Evolutionary conservation across 2,329 filamentous ascomycete species (phyloP), one percentile per base, ranked within the genome.

Genomic region (Fusarium neocosmosporiellum): DNA sequence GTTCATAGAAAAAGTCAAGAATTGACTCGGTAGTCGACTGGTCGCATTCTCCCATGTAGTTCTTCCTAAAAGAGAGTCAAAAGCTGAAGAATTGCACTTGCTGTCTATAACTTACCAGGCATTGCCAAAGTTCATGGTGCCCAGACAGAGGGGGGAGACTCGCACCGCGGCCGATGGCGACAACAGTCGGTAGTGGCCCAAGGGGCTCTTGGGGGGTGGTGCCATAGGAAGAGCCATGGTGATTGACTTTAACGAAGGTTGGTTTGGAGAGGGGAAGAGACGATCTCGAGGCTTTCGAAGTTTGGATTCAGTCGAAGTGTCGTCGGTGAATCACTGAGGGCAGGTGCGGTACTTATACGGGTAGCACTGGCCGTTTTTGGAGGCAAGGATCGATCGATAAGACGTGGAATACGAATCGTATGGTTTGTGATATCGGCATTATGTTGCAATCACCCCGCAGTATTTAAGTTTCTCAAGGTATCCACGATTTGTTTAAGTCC

Each of bases 111-210:
- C 57, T 80, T 74, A 80, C 84, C 86, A 91, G 36, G 85, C 83
- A 64, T 89, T 82, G 50, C 91, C 91, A 81, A 93, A 90, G 80
- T 88, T 90, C 89, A 92, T 92, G 60, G 84, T 84, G 13, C 91
- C 92, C 2, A 94, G 85, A 48, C 88, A 90, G 1, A 94, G 80
- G 6, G 91, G 91, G 70, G 89, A 91, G n/a, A 93, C 91, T 34
- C 90, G 85, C 24, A 94, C 85, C 0, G 88, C 86, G 3, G 92
- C 92, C 1, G 86, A 88, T 11, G 91, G 90, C 2, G 91, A 88
- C 14, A 94, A 86, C 53, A 94, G 81, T 8, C 91, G 89, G 75
- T 93, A 92, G 61, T 89, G 87, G 67, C 85, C 90, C 71, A 94
- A 81, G 63, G 89, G 87, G 65, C 90, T 91, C 79, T 88, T 86